phyloP scores from a whole-genome alignment of 257 asterid species.

The Solanum infundibuliforme region DNA sequence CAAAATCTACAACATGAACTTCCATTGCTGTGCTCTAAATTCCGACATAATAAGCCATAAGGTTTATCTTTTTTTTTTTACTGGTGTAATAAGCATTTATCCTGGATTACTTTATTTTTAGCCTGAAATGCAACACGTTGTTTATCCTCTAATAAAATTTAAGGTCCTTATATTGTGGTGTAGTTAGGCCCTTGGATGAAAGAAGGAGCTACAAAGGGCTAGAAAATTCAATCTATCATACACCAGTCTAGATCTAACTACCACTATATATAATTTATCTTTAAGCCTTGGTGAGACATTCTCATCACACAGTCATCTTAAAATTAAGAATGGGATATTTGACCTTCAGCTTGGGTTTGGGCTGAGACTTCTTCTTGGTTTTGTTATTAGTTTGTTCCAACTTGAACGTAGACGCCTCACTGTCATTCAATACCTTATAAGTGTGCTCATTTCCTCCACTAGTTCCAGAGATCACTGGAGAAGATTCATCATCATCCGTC shows the following conservation, averaged over 20 bases:
- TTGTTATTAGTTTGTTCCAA: neutral
- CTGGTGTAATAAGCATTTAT: too few relatives aligned
- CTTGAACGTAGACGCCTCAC: neutral
- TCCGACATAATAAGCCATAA: too few relatives aligned
- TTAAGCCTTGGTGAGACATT: neutral
- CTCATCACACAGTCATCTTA: neutral
- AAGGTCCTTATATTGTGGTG: neutral
- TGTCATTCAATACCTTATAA: too few relatives aligned
- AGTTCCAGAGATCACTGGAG: too few relatives aligned
- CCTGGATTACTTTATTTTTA: too few relatives aligned
- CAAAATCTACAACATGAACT: too few relatives aligned
- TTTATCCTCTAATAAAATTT: too few relatives aligned
- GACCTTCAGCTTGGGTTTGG: neutral
- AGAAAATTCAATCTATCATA: neutral
- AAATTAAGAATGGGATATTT: neutral
- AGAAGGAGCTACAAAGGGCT: neutral
- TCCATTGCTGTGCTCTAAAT: too few relatives aligned
- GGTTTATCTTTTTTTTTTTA: too few relatives aligned
- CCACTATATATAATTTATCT: neutral
- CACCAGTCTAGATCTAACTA: too few relatives aligned
- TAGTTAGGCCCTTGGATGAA: neutral
- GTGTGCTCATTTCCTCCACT: too few relatives aligned
- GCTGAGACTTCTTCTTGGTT: neutral
- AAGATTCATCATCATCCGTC: constrained; percentile 58
- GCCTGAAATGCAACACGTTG: too few relatives aligned